A percentile compares a stretch with the other conserved stretches of the same genome.
These are phyloP conservation scores for Vigna nakashimae DNA, from an alignment of 306 rosid genomes.

Conservation along the genomic window DNA sequence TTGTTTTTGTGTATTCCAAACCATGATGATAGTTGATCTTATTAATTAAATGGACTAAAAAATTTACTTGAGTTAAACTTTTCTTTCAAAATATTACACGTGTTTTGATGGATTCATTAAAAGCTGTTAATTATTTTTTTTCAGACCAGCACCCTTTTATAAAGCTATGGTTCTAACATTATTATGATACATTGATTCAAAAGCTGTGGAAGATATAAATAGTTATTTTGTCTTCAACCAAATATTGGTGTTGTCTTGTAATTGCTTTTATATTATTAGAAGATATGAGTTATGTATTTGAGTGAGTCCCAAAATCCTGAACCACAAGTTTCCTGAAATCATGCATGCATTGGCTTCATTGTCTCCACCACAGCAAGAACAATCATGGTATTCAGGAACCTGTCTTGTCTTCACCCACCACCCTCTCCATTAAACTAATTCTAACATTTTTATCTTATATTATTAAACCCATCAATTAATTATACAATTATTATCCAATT, in stretches of 20 bases:
- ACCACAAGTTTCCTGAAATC: conserved; percentile 5
- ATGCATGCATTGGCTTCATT: conserved; percentile 15
- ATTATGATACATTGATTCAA: not conserved
- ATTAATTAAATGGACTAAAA: not conserved
- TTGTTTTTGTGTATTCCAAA: too few species aligned
- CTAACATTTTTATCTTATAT: too few species aligned
- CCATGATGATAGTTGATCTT: too few species aligned
- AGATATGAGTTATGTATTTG: too few species aligned
- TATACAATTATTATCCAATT: too few species aligned
- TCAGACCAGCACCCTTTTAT: not conserved
- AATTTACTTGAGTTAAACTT: not conserved
- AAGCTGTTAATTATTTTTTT: not conserved
- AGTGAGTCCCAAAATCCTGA: not conserved
- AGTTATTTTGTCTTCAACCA: not conserved
- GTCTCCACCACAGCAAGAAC: not conserved
- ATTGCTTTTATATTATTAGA: too few species aligned
- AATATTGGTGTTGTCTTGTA: not conserved
- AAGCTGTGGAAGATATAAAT: not conserved
- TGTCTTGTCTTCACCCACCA: too few species aligned
- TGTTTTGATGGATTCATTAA: not conserved
- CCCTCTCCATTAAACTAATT: too few species aligned
- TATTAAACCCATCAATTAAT: too few species aligned
- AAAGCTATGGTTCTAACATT: not conserved
- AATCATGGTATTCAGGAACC: too few species aligned
- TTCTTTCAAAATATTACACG: not conserved